Evolutionary conservation across 2,329 filamentous ascomycete genomes (phyloP), one percentile per base, ranked within the genome.

Genomic region (Fonsecaea pedrosoi): DNA sequence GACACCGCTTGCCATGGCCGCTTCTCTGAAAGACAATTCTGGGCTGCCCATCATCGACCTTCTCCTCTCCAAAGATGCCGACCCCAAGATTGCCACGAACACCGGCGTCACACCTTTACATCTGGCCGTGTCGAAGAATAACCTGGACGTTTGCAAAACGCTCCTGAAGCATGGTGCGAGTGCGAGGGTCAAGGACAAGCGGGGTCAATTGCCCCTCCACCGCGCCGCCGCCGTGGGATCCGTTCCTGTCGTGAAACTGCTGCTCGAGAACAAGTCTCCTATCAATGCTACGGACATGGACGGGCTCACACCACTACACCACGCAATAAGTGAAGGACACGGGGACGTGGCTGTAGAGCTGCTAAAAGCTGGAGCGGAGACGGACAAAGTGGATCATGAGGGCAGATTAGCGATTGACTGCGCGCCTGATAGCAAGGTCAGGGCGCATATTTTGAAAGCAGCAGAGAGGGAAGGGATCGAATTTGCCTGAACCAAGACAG

Each of bases 181-280:
- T 4, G 87, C 93, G 1, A 84, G 94, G 32, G 85, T 94, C 2
- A 92, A 92, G 70, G 95, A 99, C 77, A 91, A 87, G 74, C 87
- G 93, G 35, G 92, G 92, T n/a, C 94, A 97, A 76, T 88, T 97
- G 65, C 86, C 96, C 6, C 85, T 99, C 32, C 96, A 99, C 78
- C 88, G 95, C 18, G 95, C 95, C 2, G 94, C 95, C 0, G 94
- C 95, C 2, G 87, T 93, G 3, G 96, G 96, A 6, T 94, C 90
- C 3, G 86, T 90, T n/a, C 93, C 94, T 4, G 92, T 99, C 81
- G 84, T 96, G 56, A 90, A 89, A 73, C 80, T 96, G 42, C 81
- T 99, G 13, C 81, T 97, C 15, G 86, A 91, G 72, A 85, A 83
- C 71, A 85, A 84, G 70, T 96, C 92, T 71, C 94, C 94, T 0